Conservation (phyloP, 768 basidiomycete species). For the Harrya chromipes region DNA sequence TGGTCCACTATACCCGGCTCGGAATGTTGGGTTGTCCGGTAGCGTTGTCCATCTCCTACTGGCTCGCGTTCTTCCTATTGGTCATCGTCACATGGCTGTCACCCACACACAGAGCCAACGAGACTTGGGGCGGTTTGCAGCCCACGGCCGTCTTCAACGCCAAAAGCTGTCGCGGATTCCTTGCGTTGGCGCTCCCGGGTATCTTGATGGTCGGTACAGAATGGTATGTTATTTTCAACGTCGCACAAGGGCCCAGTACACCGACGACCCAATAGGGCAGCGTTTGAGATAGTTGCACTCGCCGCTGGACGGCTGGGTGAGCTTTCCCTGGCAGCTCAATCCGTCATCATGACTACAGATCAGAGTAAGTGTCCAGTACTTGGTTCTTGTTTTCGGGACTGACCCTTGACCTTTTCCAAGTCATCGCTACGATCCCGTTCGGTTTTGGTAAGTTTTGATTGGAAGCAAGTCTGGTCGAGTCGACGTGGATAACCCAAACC, state of each 20-base stretch:
- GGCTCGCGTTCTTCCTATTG: constrained; percentile 60
- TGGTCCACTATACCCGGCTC: constrained; percentile 64
- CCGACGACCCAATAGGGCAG: constrained; percentile 49
- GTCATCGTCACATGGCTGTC: constrained; percentile 49
- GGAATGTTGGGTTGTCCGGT: constrained; percentile 65
- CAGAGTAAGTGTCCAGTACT: constrained; percentile 45
- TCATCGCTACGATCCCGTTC: constrained; percentile 73
- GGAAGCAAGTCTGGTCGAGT: neutral
- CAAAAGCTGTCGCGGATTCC: constrained; percentile 52
- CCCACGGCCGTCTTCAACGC: constrained; percentile 42
- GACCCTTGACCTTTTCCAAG: constrained; percentile 28
- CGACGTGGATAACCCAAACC: neutral
- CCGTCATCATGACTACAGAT: constrained; percentile 78
- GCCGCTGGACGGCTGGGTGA: constrained; percentile 69
- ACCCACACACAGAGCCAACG: constrained; percentile 49
- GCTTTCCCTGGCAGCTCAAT: constrained; percentile 70
- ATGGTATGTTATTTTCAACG: constrained; percentile 45
- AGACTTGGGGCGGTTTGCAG: constrained; percentile 63
- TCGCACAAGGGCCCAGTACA: neutral
- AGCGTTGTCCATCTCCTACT: constrained; percentile 67
- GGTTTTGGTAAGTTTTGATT: constrained; percentile 49
- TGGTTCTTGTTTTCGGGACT: neutral
- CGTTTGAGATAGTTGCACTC: constrained; percentile 79
- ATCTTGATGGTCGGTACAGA: constrained; percentile 80
- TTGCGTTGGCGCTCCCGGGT: constrained; percentile 69